Base-by-base conservation (phyloP, 352 stramenopile genomes). In the Pythium vanterpoolii region DNA sequence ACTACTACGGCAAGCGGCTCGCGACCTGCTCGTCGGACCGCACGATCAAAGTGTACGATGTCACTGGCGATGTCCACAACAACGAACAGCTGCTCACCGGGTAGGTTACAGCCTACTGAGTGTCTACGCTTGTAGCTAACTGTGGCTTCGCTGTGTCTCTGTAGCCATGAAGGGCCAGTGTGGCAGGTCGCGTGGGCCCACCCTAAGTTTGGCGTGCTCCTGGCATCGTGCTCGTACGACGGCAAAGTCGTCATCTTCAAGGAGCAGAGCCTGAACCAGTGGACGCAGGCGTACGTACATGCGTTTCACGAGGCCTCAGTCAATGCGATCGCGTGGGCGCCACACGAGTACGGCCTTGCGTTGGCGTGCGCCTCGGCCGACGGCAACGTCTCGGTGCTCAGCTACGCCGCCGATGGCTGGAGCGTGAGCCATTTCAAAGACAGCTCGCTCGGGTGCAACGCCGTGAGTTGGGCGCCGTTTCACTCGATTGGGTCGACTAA, bases 1-100 rank as follows among this genome's bases (percentile, higher is more conserved):
- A 99, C 79, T 99, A 99, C 80, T 99, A 99, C 74, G 96, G 95
- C 65, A 98, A 98, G 73, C 97, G 97, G 55, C 82, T 99, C 28
- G 98, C 98, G 45, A 99, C 98, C 4, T 98, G 90, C 68, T 99
- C 96, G 34, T 99, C 95, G 6, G 96, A 99, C 73, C 87, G 95
- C 42, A 99, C 95, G 16, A 90, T 99, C 60, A 98, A 99, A 66
- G 90, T 99, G 31, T 98, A 98, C 79, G 95, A 98, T 64, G 94
- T 98, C 51, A 95, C 78, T 24, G 86, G 84, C 51, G 83, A 97
- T 52, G 85, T 92, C 52, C 85, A 96, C 66, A 92, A 96, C 71
- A 93, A 95, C 56, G 86, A 95, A 63, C 80, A 93, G 68, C 73
- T 95, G 38, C 71, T 95, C 65, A 87, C 83, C 14, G 86, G 86